Percentiles rank a stretch among this genome's conserved stretches.
These are phyloP conservation scores for Parascedosporium putredinis DNA, from an alignment of 2,329 filamentous ascomycete species.

Conservation along the genomic window DNA sequence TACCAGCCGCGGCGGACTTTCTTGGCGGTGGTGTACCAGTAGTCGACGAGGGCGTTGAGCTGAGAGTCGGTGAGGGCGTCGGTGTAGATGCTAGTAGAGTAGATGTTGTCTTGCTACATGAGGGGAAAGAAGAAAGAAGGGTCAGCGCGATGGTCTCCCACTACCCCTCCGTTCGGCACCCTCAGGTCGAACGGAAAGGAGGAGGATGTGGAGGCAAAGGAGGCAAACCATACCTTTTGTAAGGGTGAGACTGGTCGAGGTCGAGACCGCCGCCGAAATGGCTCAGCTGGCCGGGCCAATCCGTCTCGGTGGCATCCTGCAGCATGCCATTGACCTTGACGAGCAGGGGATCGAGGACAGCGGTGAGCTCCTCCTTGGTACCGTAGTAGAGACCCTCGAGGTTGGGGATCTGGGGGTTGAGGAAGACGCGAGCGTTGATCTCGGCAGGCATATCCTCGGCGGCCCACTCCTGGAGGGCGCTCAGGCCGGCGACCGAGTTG, in stretches of 20 bases:
- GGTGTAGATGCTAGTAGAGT: slow-evolving; percentile 20
- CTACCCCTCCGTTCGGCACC: no score
- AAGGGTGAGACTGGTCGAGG: slow-evolving; percentile 17
- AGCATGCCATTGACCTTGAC: slow-evolving; percentile 11
- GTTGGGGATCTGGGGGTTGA: slow-evolving; percentile 12
- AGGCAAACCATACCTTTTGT: slow-evolving; percentile 18
- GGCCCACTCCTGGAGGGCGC: slow-evolving; percentile 17
- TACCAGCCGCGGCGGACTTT: slow-evolving; percentile 8
- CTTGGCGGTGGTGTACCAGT: slow-evolving; percentile 14
- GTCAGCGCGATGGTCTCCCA: no score
- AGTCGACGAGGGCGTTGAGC: slow-evolving; percentile 14
- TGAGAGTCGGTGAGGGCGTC: slow-evolving; percentile 15
- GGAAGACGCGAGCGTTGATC: slow-evolving; percentile 20
- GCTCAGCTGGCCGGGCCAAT: slow-evolving; percentile 7
- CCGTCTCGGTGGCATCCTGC: slow-evolving; percentile 6
- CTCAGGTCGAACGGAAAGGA: no score
- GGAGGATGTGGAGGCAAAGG: no score
- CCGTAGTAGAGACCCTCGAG: slow-evolving; percentile 22
- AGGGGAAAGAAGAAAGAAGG: no score
- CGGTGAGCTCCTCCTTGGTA: slow-evolving; percentile 10
- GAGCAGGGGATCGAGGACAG: slow-evolving; percentile 13
- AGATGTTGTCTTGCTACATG: slow-evolving; percentile 20
- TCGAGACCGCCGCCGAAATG: slow-evolving; percentile 13
- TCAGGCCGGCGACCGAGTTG: slow-evolving; percentile 12
- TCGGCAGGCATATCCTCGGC: slow-evolving; percentile 13